A percentile compares a stretch with the other conserved stretches of the same genome.
phyloP scores from a whole-genome alignment of 192 early-diverging fungal species.

The Cladochytrium replicatum region DNA sequence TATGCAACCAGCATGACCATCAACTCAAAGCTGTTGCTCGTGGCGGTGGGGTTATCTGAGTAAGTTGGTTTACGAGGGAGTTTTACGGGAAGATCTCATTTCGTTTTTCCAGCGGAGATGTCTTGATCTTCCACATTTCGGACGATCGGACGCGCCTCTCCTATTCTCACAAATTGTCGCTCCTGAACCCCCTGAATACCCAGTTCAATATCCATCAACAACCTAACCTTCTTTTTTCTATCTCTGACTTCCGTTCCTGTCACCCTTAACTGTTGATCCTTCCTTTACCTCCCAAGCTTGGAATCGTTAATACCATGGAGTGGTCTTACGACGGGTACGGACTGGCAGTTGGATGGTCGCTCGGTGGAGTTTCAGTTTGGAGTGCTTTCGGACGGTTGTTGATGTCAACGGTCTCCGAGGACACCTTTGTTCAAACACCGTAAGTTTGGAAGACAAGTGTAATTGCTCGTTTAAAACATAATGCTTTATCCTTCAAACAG shows the following conservation, averaged over 20 bases:
- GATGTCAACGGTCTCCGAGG: slow-evolving; percentile 45
- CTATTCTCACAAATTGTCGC: slow-evolving; percentile 39
- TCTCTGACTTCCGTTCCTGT: not conserved
- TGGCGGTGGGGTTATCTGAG: slow-evolving; percentile 38
- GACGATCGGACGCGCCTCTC: slow-evolving; percentile 32
- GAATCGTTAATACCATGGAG: slow-evolving; percentile 39
- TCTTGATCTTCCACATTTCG: slow-evolving; percentile 40
- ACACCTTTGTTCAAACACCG: slow-evolving; percentile 25
- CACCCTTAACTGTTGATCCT: not conserved
- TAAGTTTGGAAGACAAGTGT: too few relatives aligned
- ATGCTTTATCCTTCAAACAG: not conserved
- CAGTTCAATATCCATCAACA: slow-evolving; percentile 3
- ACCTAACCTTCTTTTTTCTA: too few relatives aligned
- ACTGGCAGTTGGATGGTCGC: slow-evolving; percentile 55
- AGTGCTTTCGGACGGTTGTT: slow-evolving; percentile 63
- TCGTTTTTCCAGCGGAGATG: slow-evolving; percentile 26
- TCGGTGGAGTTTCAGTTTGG: slow-evolving; percentile 64
- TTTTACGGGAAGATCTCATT: not conserved
- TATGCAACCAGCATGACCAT: slow-evolving; percentile 50
- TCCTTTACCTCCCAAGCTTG: slow-evolving; percentile 10
- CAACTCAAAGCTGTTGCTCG: slow-evolving; percentile 56
- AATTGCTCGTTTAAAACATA: too few relatives aligned
- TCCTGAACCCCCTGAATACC: slow-evolving; percentile 2
- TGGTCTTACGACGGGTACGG: slow-evolving; percentile 69
- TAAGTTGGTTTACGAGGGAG: not conserved